phyloP scores from a whole-genome alignment of 1,284 basidiomycete genomes.

The Apiotrichum sp. region DNA sequence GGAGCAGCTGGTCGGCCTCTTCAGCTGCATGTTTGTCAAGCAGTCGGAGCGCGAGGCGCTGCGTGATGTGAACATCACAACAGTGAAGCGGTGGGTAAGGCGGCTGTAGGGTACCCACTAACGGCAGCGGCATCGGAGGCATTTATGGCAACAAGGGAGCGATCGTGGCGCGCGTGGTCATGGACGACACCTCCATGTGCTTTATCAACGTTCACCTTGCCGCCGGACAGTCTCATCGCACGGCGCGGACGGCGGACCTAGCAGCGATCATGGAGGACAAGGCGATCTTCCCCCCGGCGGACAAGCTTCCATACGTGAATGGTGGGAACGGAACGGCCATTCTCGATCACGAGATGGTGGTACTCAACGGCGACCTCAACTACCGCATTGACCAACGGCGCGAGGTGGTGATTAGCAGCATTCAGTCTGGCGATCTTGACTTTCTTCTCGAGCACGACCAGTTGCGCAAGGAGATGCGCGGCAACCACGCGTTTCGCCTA shows the following conservation, averaged over 20 bases:
- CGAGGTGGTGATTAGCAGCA: constrained; percentile 66
- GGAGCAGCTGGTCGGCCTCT: constrained; percentile 85
- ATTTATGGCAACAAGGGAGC: constrained; percentile 97
- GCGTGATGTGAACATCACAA: constrained; percentile 66
- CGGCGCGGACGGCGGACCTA: constrained; percentile 77
- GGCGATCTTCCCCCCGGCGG: constrained; percentile 57
- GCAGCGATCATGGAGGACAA: constrained; percentile 78
- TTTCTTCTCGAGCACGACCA: constrained; percentile 76
- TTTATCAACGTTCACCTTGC: constrained; percentile 96
- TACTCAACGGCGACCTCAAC: constrained; percentile 62
- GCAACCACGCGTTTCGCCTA: constrained; percentile 78
- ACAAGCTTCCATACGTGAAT: constrained; percentile 66
- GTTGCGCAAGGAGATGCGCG: constrained; percentile 76
- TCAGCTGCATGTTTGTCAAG: constrained; percentile 75
- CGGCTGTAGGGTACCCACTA: background rate
- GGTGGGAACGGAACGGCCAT: constrained; percentile 94
- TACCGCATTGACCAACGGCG: constrained; percentile 90
- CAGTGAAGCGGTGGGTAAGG: constrained; percentile 59
- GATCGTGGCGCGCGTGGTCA: constrained; percentile 78
- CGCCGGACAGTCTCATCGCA: constrained; percentile 78
- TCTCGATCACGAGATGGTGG: constrained; percentile 87
- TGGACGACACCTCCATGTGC: constrained; percentile 87
- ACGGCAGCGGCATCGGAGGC: constrained; percentile 71
- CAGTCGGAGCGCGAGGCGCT: constrained; percentile 49
- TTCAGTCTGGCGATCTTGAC: constrained; percentile 60